These are phyloP conservation scores for Pittosporum tobira DNA, from an alignment of 129 eudicot species.

Conservation along the genomic window DNA sequence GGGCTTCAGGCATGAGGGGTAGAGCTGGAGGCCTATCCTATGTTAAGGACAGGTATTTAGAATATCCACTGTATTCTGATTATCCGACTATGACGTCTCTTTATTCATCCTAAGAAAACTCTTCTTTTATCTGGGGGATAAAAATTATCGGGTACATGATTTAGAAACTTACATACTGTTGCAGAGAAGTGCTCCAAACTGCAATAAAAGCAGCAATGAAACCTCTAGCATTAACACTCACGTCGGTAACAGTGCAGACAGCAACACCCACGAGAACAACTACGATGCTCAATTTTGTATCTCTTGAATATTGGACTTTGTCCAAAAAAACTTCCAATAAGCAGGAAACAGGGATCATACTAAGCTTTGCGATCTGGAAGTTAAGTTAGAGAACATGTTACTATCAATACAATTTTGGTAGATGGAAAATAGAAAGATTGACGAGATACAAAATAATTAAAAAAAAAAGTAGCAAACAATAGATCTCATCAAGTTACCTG, in stretches of 20 bases:
- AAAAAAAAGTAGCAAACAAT: background rate
- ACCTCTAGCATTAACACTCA: constrained; percentile 71
- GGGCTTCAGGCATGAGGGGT: background rate
- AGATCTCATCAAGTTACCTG: constrained; percentile 33
- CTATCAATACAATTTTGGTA: background rate
- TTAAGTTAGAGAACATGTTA: constrained; percentile 4
- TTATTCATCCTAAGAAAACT: background rate
- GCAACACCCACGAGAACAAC: constrained; percentile 77
- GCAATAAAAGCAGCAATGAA: constrained; percentile 70
- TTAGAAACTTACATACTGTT: constrained; percentile 59
- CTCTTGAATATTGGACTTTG: constrained; percentile 70
- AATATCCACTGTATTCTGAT: background rate
- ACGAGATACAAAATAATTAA: background rate
- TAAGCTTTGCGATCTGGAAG: constrained; percentile 67
- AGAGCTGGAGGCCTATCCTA: background rate
- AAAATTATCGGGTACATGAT: background rate
- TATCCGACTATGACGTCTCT: background rate
- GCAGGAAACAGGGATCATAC: constrained; percentile 90
- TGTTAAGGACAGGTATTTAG: background rate
- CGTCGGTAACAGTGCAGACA: constrained; percentile 83
- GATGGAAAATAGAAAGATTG: too few species aligned
- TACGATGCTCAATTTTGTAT: constrained; percentile 62
- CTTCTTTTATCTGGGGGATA: background rate
- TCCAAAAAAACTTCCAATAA: constrained; percentile 60
- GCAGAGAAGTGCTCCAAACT: constrained; percentile 74